A percentile compares a stretch with the other conserved stretches of the same genome.
Conservation (phyloP, 129 eudicot species). For the Lonicera japonica region DNA sequence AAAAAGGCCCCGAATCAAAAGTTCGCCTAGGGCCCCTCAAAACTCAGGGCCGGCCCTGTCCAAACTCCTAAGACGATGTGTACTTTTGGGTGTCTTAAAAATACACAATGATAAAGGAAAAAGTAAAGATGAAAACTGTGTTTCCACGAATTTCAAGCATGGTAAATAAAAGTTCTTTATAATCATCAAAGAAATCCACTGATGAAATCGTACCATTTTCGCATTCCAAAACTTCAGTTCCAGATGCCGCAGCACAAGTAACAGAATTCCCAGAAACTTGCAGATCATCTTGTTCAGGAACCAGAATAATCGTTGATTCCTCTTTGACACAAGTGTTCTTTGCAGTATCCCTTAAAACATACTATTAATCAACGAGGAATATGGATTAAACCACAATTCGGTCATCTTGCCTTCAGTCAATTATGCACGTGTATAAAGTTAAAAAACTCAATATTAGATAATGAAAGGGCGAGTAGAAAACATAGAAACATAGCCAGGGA, state of each 20-base stretch:
- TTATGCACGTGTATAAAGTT: too few species aligned
- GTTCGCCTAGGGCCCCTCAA: too few species aligned
- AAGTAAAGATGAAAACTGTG: too few species aligned
- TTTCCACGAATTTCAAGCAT: too few species aligned
- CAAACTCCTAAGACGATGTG: too few species aligned
- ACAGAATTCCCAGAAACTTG: constrained; percentile 35
- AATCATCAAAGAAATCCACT: not conserved
- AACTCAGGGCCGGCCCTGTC: too few species aligned
- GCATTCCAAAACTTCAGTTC: constrained; percentile 35
- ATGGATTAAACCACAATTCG: not conserved
- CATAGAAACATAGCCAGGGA: too few species aligned
- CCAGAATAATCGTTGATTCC: constrained; percentile 55
- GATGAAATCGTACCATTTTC: constrained; percentile 32
- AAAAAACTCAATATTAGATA: too few species aligned
- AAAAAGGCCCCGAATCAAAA: too few species aligned
- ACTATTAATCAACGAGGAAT: constrained; percentile 35
- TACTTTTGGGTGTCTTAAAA: too few species aligned
- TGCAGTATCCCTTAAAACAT: constrained; percentile 59
- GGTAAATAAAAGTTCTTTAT: not conserved
- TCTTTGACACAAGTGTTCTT: constrained; percentile 60
- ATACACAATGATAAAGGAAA: too few species aligned
- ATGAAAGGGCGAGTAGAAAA: too few species aligned
- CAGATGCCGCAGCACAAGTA: constrained; percentile 11
- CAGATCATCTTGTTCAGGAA: constrained; percentile 40
- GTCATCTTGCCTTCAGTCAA: not conserved